These are phyloP conservation scores for Punica granatum DNA, from an alignment of 345 rosid species.

Conservation along the genomic window DNA sequence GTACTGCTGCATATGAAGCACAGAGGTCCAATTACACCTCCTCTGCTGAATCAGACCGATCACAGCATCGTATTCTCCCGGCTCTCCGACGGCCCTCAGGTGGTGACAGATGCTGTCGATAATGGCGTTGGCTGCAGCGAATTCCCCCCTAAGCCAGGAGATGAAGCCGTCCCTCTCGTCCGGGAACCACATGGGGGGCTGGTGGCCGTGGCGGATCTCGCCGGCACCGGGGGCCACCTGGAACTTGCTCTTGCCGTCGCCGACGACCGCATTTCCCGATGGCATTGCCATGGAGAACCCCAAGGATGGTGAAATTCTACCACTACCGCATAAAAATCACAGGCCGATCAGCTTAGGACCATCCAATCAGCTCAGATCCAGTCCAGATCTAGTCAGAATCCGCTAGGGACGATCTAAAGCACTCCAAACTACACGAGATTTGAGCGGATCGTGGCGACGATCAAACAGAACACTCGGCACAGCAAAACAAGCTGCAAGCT, in stretches of 20 bases:
- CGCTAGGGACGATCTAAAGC: background rate
- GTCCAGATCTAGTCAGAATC: constrained; percentile 10
- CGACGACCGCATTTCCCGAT: constrained; percentile 44
- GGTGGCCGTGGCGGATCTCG: constrained; percentile 21
- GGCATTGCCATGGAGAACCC: constrained; percentile 71
- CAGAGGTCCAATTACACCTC: constrained; percentile 69
- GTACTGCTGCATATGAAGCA: constrained; percentile 79
- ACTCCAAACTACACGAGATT: background rate
- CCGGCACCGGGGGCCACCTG: constrained; percentile 21
- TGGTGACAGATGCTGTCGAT: constrained; percentile 74
- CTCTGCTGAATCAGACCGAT: constrained; percentile 57
- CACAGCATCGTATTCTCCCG: constrained; percentile 60
- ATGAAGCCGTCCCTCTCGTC: constrained; percentile 81
- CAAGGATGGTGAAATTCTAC: background rate
- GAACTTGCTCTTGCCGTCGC: constrained; percentile 66
- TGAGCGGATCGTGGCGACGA: constrained; percentile 5
- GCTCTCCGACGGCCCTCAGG: constrained; percentile 51
- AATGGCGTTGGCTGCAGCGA: constrained; percentile 90
- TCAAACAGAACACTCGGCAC: constrained; percentile 2
- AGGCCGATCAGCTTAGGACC: background rate
- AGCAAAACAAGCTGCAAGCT: too few relatives aligned
- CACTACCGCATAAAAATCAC: constrained; percentile 2
- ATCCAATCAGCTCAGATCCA: constrained; percentile 1
- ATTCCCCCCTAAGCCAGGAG: constrained; percentile 81
- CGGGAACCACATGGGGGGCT: constrained; percentile 36